Evolutionary conservation across 345 rosid species (phyloP).

Genomic region (Eutrema heterophyllum): DNA sequence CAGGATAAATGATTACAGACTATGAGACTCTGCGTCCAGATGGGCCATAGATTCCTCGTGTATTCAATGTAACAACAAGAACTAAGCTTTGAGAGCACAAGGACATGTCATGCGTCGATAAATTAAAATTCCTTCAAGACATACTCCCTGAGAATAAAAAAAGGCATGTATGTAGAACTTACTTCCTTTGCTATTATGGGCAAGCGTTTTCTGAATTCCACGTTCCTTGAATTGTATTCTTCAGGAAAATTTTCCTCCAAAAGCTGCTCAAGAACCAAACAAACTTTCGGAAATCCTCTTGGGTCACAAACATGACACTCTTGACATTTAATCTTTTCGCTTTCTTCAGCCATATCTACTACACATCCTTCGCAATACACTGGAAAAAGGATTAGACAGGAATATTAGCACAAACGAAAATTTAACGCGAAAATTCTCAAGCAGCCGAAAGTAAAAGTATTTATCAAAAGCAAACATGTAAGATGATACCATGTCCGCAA

Average conservation of each 20-base stretch:
- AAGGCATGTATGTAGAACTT: background rate
- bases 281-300: conserved; percentile 51
- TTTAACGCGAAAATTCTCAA: background rate
- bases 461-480: background rate
- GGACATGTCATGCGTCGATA: background rate
- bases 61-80: conserved; percentile 8
- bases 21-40: background rate
- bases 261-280: conserved; percentile 61
- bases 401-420: background rate
- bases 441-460: background rate
- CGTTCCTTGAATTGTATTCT: conserved; percentile 58
- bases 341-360: conserved; percentile 28
- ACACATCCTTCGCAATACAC: conserved; percentile 71
- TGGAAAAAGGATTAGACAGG: conserved; percentile 18
- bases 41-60: background rate
- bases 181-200: conserved; percentile 27
- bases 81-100: conserved; percentile 11
- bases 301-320: conserved; percentile 63
- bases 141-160: too few species aligned
- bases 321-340: conserved; percentile 51
- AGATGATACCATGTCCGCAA: conserved; percentile 78
- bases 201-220: conserved; percentile 29
- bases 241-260: conserved; percentile 47
- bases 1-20: background rate
- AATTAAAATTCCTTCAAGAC: too few species aligned